A percentile compares a stretch with the other conserved stretches of the same genome.
phyloP scores from a whole-genome alignment of 208 protist genomes.

The Acanthamoeba quina region DNA sequence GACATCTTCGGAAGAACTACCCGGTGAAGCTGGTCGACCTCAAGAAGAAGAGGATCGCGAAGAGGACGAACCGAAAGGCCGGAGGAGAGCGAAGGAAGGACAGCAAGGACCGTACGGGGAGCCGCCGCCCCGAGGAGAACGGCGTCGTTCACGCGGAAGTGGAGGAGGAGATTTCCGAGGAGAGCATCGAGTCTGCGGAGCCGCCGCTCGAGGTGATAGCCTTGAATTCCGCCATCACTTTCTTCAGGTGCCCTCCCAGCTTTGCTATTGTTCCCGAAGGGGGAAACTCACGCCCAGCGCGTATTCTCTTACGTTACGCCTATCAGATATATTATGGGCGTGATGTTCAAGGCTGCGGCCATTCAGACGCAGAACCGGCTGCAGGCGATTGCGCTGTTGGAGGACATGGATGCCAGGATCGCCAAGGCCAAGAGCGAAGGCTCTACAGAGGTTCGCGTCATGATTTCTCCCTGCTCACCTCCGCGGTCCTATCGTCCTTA shows the following conservation, averaged over 20 bases:
- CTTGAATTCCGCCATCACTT: not conserved
- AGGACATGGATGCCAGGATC: conserved; percentile 4
- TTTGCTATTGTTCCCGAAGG: not conserved
- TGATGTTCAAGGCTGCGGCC: conserved; percentile 39
- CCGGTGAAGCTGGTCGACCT: not conserved
- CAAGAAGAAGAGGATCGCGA: not conserved
- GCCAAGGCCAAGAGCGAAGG: conserved; percentile 14
- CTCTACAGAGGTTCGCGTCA: not conserved
- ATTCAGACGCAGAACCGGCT: not conserved
- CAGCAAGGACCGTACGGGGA: not conserved
- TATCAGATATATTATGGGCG: conserved; percentile 9
- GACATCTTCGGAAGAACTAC: conserved; percentile 10
- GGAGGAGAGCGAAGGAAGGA: not conserved
- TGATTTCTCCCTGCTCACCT: not conserved
- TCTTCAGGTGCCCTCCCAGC: not conserved
- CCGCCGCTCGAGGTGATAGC: not conserved
- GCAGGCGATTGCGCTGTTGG: conserved; percentile 10
- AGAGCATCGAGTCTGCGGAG: not conserved
- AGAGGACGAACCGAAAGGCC: not conserved
- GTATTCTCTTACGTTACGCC: too few relatives aligned
- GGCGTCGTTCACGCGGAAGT: not conserved
- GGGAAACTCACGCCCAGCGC: not conserved
- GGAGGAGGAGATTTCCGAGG: not conserved
- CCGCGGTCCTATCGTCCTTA: not conserved
- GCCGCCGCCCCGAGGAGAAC: not conserved